A percentile compares a stretch with the other conserved stretches of the same genome.
Conservation (phyloP, 2,329 filamentous ascomycete species). For the Tolypocladium nubicola region DNA sequence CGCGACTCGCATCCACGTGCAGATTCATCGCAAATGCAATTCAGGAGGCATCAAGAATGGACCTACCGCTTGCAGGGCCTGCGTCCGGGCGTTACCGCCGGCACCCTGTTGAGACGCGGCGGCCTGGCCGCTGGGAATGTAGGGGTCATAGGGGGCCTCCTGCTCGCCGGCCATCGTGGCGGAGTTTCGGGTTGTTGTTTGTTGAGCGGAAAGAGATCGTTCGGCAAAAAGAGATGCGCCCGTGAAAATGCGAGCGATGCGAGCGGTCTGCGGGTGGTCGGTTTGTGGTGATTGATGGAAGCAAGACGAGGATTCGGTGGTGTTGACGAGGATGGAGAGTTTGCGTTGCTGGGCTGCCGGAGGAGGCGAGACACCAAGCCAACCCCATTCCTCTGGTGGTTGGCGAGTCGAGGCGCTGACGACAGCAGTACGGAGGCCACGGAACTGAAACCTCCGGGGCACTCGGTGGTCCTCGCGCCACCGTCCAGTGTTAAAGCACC, state of each 20-base stretch:
- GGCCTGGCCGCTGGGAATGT: constrained; percentile 64
- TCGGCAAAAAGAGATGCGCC: neutral
- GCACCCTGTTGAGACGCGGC: constrained; percentile 28
- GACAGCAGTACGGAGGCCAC: constrained; percentile 12
- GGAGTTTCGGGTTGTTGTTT: neutral
- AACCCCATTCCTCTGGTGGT: constrained; percentile 6
- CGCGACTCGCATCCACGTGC: neutral
- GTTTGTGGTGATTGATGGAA: constrained; percentile 1
- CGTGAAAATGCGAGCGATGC: neutral
- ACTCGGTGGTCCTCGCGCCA: neutral
- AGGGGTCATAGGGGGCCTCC: constrained; percentile 71
- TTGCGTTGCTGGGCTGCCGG: constrained; percentile 2
- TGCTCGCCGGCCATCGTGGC: constrained; percentile 37
- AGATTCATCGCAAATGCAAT: neutral
- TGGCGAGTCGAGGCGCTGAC: constrained; percentile 20
- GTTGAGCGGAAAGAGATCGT: neutral
- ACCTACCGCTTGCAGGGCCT: constrained; percentile 76
- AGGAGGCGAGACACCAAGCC: constrained; percentile 5
- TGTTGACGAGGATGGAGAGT: constrained; percentile 5
- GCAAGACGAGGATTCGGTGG: neutral
- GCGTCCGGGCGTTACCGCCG: constrained; percentile 40
- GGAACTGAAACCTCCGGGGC: constrained; percentile 9
- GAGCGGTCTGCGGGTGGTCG: constrained; percentile 1
- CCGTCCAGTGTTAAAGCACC: neutral
- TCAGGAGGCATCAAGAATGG: neutral